Conservation (phyloP, 495 filamentous ascomycete species). For the Beverwykella pulmonaria region DNA sequence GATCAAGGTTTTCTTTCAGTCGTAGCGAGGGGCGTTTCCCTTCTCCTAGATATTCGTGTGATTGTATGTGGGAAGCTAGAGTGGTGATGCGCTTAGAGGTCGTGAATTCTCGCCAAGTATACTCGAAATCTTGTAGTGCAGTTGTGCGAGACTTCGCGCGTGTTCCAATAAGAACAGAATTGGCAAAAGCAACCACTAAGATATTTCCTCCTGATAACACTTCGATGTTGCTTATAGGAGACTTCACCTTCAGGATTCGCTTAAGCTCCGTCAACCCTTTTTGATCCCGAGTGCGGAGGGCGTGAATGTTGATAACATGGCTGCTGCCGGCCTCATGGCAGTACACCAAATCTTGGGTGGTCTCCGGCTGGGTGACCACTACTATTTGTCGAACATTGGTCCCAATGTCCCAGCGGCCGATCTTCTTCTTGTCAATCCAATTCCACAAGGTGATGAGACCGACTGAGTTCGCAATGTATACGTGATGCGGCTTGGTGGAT, state of each 20-base stretch:
- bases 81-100: conserved; percentile 59
- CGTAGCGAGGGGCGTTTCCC: conserved; percentile 28
- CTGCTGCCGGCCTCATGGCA: conserved; percentile 19
- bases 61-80: conserved; percentile 55
- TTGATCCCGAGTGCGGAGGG: conserved; percentile 21
- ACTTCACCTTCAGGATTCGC: conserved; percentile 31
- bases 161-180: conserved; percentile 44
- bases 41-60: background rate
- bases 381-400: conserved; percentile 45
- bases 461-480: conserved; percentile 71
- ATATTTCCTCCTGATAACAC: conserved; percentile 48
- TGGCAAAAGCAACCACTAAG: conserved; percentile 44
- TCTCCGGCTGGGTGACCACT: conserved; percentile 16
- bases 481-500: conserved; percentile 54
- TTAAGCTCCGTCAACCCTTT: conserved; percentile 25
- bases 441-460: conserved; percentile 73
- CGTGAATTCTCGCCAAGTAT: conserved; percentile 57
- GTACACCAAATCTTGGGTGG: conserved; percentile 30
- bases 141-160: conserved; percentile 12
- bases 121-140: conserved; percentile 45
- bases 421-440: conserved; percentile 65
- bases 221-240: conserved; percentile 39
- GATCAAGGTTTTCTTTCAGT: conserved; percentile 55
- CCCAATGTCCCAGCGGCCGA: conserved; percentile 54
- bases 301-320: conserved; percentile 32